phyloP scores from a whole-genome alignment of 352 stramenopile species.

The Pythium apleroticum region DNA sequence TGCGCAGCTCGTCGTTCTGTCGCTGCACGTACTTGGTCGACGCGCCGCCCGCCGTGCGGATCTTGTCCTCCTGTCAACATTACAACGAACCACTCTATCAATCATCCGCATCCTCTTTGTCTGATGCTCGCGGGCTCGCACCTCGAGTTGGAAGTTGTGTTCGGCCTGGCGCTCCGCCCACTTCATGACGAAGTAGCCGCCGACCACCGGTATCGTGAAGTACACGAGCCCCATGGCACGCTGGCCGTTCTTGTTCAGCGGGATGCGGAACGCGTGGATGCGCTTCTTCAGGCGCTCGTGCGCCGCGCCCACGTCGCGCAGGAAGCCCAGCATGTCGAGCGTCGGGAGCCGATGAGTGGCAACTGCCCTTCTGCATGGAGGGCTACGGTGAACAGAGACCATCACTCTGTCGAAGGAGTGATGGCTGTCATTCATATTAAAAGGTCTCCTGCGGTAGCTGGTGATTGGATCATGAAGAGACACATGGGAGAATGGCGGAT shows the following conservation, averaged over 20 bases:
- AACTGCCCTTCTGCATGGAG: background rate
- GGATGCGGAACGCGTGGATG: conserved; percentile 90
- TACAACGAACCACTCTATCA: background rate
- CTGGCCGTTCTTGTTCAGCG: conserved; percentile 86
- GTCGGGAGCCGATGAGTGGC: background rate
- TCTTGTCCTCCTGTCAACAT: conserved; percentile 53
- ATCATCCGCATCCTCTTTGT: background rate
- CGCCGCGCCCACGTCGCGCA: conserved; percentile 65
- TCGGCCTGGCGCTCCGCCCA: conserved; percentile 77
- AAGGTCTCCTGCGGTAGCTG: conserved; percentile 4
- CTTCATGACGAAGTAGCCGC: conserved; percentile 93
- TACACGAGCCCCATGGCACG: conserved; percentile 88
- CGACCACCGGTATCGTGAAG: conserved; percentile 86
- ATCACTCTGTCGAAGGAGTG: background rate
- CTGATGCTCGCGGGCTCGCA: conserved; percentile 9
- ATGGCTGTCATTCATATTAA: conserved; percentile 2
- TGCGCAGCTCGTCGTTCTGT: conserved; percentile 66
- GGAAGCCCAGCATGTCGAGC: conserved; percentile 61
- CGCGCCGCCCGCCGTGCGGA: conserved; percentile 50
- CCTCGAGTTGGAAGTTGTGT: conserved; percentile 74
- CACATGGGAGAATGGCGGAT: background rate
- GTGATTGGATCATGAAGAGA: conserved; percentile 11
- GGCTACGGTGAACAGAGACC: background rate
- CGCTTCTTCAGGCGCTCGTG: conserved; percentile 91
- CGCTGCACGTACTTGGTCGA: conserved; percentile 51